Evolutionary conservation across 768 basidiomycete genomes (phyloP), one percentile per base, ranked within the genome.

Genomic region (Lactifluus rugatus): DNA sequence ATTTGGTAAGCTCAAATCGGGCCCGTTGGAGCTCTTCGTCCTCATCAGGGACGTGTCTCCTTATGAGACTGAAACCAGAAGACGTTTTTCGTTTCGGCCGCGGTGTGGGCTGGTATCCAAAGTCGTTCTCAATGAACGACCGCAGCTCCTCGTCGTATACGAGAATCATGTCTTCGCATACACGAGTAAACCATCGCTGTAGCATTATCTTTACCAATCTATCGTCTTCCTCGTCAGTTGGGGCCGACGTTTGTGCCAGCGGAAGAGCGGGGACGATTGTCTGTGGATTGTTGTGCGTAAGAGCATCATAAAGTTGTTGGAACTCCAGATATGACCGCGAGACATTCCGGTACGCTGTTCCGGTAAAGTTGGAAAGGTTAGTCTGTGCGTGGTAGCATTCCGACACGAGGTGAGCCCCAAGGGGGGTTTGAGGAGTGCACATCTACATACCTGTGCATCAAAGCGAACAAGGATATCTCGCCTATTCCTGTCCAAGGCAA

Each of bases 221-320:
- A 70, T 98, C 96, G 70, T 99, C 96, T 72, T 98, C 96, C 73
- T 98, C 96, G 67, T 98, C 96, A 13, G 92, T 93, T 25, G 92
- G 87, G 2, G 96, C 96, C 13, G 94, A 97, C 0, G 94, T 97
- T 64, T 95, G 92, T 0, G 94, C 83, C n/a, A 98, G 79, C 1
- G 96, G 96, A 14, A 99, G 79, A 4, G 96, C 96, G 8, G 96
- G 92, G 16, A 97, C 78, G 65, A 99, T 96, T 26, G 94, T 95
- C 68, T 98, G 96, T 0, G 96, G 96, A 69, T 91, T 94, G 71
- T 81, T 92, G 66, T 86, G 81, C 31, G 93, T 81, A 65, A 95
- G 79, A 48, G 93, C 81, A 48, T 96, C 93, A 65, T 93, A 92
- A 71, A 98, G 92, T 62, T 89, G 83, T 69, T 92, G 88, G 71